A percentile compares a stretch with the other conserved stretches of the same genome.
These are phyloP conservation scores for Pseudonectria buxi DNA, from an alignment of 2,329 filamentous ascomycete genomes.

Conservation along the genomic window DNA sequence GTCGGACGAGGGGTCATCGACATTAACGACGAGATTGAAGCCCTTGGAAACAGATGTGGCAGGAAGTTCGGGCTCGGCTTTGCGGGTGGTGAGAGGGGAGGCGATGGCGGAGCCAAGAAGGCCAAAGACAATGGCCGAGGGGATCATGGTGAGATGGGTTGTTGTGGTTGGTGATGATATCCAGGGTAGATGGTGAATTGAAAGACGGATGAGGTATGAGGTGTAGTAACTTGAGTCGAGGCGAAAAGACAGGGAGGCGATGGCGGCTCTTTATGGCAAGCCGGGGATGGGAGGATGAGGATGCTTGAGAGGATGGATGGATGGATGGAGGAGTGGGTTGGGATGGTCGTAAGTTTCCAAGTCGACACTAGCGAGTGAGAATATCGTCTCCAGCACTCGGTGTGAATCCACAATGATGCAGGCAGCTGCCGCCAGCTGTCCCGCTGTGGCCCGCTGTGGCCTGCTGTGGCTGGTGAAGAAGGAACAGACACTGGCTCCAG, in stretches of 20 bases:
- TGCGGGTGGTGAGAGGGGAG: conserved; percentile 8
- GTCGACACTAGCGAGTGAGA: too few relatives aligned
- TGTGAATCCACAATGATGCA: too few relatives aligned
- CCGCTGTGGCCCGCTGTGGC: too few relatives aligned
- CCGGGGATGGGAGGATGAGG: too few relatives aligned
- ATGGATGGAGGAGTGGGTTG: too few relatives aligned
- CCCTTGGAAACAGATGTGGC: conserved; percentile 18
- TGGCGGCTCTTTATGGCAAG: too few relatives aligned
- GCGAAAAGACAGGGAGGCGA: background rate
- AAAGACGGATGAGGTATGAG: background rate
- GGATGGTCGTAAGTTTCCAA: too few relatives aligned
- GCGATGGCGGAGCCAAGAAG: conserved; percentile 20
- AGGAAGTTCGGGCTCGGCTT: conserved; percentile 9
- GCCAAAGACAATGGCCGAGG: conserved; percentile 16
- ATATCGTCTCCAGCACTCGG: too few relatives aligned
- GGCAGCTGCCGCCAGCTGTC: too few relatives aligned
- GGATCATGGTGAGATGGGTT: conserved; percentile 12
- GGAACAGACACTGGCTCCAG: too few relatives aligned
- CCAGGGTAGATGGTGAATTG: background rate
- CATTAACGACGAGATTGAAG: conserved; percentile 39
- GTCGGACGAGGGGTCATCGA: conserved; percentile 34
- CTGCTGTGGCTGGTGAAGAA: too few relatives aligned
- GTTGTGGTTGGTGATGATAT: background rate
- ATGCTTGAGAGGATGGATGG: too few relatives aligned
- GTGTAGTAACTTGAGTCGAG: background rate